Conservation (phyloP, 306 rosid species). For the Purshia tridentata region DNA sequence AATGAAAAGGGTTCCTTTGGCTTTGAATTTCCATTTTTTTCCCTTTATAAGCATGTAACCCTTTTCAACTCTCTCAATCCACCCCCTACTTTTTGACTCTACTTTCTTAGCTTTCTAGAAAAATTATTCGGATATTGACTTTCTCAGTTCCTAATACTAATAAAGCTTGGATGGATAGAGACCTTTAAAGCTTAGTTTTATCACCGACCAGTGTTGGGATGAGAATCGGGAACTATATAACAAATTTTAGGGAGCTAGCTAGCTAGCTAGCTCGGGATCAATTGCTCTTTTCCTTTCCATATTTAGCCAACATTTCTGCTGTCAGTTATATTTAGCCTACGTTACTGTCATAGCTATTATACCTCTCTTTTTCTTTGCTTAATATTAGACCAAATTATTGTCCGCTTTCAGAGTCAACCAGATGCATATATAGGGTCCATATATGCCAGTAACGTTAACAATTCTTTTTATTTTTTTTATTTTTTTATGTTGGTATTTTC, state of each 20-base stretch:
- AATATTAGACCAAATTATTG: background rate
- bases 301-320: constrained; percentile 22
- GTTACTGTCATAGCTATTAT: constrained; percentile 1
- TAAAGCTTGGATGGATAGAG: constrained; percentile 2
- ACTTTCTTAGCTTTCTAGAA: constrained; percentile 36
- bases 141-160: constrained; percentile 24
- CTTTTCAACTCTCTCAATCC: constrained; percentile 31
- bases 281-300: constrained; percentile 32
- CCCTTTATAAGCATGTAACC: constrained; percentile 73
- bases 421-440: too few species aligned
- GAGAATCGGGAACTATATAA: background rate
- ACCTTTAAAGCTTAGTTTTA: constrained; percentile 2
- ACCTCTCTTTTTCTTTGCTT: background rate
- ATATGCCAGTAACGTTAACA: too few species aligned
- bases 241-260: constrained; percentile 29
- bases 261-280: too few species aligned
- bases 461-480: background rate
- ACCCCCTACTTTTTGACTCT: constrained; percentile 57
- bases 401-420: too few species aligned
- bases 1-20: constrained; percentile 53
- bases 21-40: constrained; percentile 49
- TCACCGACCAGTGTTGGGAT: background rate
- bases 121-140: constrained; percentile 34
- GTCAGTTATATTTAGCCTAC: background rate
- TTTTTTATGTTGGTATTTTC: background rate